A percentile compares a stretch with the other conserved stretches of the same genome.
phyloP scores from a whole-genome alignment of 768 basidiomycete species.

The Leucosporidium scottii region DNA sequence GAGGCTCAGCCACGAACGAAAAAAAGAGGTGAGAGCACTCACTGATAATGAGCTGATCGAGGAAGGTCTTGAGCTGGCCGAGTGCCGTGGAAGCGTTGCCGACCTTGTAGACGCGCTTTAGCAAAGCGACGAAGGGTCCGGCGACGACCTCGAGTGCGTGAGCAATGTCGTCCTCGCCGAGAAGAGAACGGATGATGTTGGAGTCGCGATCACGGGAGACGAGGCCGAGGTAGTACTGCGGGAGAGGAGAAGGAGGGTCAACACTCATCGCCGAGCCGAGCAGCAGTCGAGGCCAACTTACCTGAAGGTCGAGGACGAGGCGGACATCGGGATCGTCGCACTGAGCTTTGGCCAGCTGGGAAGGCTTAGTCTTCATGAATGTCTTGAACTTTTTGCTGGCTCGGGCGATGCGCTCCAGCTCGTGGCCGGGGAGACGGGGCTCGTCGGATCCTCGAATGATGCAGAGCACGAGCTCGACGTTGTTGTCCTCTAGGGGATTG shows the following conservation, averaged over 20 bases:
- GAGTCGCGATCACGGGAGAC: slow-evolving; percentile 19
- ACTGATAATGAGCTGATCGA: slow-evolving; percentile 31
- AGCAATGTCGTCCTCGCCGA: slow-evolving; percentile 26
- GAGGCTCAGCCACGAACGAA: neutral
- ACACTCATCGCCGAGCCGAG: neutral
- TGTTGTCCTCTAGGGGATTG: slow-evolving; percentile 26
- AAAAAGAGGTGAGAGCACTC: neutral
- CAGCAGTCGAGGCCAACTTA: neutral
- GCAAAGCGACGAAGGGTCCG: slow-evolving; percentile 16
- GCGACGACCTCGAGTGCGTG: slow-evolving; percentile 20
- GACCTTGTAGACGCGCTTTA: slow-evolving; percentile 17
- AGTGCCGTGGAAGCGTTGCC: slow-evolving; percentile 18
- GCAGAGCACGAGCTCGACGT: slow-evolving; percentile 28
- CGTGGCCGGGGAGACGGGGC: slow-evolving; percentile 20
- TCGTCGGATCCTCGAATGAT: slow-evolving; percentile 31
- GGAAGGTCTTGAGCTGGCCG: slow-evolving; percentile 16
- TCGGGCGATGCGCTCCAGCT: slow-evolving; percentile 18
- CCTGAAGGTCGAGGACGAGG: slow-evolving; percentile 29
- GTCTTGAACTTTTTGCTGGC: slow-evolving; percentile 9
- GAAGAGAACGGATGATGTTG: slow-evolving; percentile 16
- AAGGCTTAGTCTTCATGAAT: slow-evolving; percentile 17
- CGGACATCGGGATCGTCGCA: slow-evolving; percentile 24
- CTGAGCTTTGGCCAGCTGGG: slow-evolving; percentile 8
- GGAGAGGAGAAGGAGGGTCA: neutral
- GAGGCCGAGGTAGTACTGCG: slow-evolving; percentile 17